Evolutionary conservation across 352 stramenopile species (phyloP).

Genomic region (Pythium grandisporangium): DNA sequence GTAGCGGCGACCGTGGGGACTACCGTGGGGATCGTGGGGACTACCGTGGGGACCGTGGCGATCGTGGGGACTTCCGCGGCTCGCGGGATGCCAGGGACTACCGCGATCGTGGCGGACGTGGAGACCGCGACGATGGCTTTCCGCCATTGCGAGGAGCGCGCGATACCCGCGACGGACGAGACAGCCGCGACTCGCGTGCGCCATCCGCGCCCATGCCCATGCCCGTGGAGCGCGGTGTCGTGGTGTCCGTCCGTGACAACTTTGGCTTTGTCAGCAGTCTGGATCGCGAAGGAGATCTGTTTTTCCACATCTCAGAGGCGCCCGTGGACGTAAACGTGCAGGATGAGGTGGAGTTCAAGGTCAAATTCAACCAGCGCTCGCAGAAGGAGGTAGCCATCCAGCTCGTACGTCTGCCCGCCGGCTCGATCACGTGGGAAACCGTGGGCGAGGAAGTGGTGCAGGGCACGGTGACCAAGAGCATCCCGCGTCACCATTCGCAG

Average conservation of each 20-base stretch:
- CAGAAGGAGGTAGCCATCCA: slow-evolving; percentile 67
- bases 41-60: slow-evolving; percentile 2
- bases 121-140: slow-evolving; percentile 15
- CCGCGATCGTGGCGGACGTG: slow-evolving; percentile 9
- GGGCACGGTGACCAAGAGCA: slow-evolving; percentile 56
- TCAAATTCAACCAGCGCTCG: slow-evolving; percentile 65
- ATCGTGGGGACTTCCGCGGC: slow-evolving; percentile 3
- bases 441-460: slow-evolving; percentile 44
- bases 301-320: slow-evolving; percentile 78
- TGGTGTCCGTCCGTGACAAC: slow-evolving; percentile 16
- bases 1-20: not conserved
- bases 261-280: slow-evolving; percentile 36
- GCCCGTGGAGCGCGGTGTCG: slow-evolving; percentile 12
- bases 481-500: slow-evolving; percentile 29
- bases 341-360: slow-evolving; percentile 68
- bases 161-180: not conserved
- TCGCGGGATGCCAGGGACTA: slow-evolving; percentile 6
- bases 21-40: not conserved
- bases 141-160: not conserved
- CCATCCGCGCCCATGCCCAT: slow-evolving; percentile 5
- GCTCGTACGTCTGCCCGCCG: slow-evolving; percentile 52
- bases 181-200: slow-evolving; percentile 1
- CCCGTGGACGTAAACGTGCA: slow-evolving; percentile 55
- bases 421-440: slow-evolving; percentile 66
- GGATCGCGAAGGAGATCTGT: slow-evolving; percentile 61